Base-by-base conservation (phyloP, 768 basidiomycete genomes). In the Hygrocybe punicea region DNA sequence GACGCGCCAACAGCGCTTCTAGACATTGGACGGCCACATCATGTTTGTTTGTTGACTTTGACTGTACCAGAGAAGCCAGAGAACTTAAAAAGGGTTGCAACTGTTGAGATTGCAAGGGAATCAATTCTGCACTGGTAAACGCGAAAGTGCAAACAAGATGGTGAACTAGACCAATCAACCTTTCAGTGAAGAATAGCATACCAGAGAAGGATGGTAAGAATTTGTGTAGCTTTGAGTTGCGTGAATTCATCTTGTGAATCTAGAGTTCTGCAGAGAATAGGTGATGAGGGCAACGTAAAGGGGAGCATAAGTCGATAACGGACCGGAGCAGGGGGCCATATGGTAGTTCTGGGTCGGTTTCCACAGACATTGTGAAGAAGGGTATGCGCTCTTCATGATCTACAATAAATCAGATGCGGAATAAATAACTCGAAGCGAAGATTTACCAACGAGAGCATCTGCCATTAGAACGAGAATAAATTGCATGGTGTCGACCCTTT, bases 21-120 rank as follows among this genome's bases (percentile, higher is more conserved):
- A 98, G 79, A 64, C 91, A 93, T 68, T 97, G 96, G 3, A 97
- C 91, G 8, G 89, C 87, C 33, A 97, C 83, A 69, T 98, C 96
- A 40, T 89, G 89, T 64, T 86, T 87, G 64, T 90, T 84, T 4
- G 77, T 70, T 2, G 82, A 78, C 24, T 74, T 69, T 17, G 83
- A 80, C 72, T 85, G 82, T 2, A 91, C 76, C 55, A 91, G 77
- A 8, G 76, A 64, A 2, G 87, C 78, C 16, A 92, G 79, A 17
- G 76, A 77, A 58, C 67, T 78, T 23, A 91, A 67, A 66, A 91
- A 85, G 7, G 84, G 80, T 33, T 77, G 76, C 19, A 90, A 71
- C 46, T 86, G 80, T 19, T 81, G 77, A 10, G 74, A 68, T 55
- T 76, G 78, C 23, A 83, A 71, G 9, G 76, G 75, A 1, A 77